Evolutionary conservation across 495 filamentous ascomycete genomes (phyloP), one percentile per base, ranked within the genome.

Genomic region (Niebla homalea): DNA sequence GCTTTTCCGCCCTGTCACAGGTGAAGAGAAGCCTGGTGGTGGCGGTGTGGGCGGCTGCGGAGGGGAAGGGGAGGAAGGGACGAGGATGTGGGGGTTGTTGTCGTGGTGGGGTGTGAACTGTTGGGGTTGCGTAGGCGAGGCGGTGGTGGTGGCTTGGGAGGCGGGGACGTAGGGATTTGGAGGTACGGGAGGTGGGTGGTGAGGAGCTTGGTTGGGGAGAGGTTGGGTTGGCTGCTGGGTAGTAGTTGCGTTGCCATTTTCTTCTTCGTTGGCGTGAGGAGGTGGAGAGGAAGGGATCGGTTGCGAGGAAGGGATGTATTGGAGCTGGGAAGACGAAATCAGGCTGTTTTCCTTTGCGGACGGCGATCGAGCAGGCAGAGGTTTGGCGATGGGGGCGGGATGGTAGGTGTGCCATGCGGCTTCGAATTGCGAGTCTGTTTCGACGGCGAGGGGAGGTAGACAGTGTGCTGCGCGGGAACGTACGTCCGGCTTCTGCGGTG

Each of bases 111-210:
- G 2, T 46, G 53, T 20, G 58, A 52, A 5, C 1, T 22, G 39
- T n/a, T 6, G 25, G 4, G 23, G n/a, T 10, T 47, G 40, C 39
- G 59, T 58, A 3, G 61, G 62, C 16, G 29, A 7, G 35, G 58
- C 60, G 4, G 52, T 47, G 5, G 60, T 64, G 14, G 61, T 61
- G 18, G 61, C 61, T 51, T 64, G 61, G 15, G 61, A 64, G 1
- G 55, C 43, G n/a, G 57, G 55, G 4, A 59, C 44, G 23, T 32
- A 36, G 41, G 0, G 18, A 11, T n/a, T 46, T 46, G 12, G 18
- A 6, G 16, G 39, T n/a, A 19, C 25, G 23, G 5, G 23, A 36
- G 40, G 6, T 8, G 6, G 43, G n/a, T 3, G 19, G n/a, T 14
- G 42, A 26, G 38, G 22, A 20, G 25, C 21, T 19, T 26, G 37